Evolutionary conservation across 768 basidiomycete species (phyloP).

Genomic region (Leccinellum albellum): DNA sequence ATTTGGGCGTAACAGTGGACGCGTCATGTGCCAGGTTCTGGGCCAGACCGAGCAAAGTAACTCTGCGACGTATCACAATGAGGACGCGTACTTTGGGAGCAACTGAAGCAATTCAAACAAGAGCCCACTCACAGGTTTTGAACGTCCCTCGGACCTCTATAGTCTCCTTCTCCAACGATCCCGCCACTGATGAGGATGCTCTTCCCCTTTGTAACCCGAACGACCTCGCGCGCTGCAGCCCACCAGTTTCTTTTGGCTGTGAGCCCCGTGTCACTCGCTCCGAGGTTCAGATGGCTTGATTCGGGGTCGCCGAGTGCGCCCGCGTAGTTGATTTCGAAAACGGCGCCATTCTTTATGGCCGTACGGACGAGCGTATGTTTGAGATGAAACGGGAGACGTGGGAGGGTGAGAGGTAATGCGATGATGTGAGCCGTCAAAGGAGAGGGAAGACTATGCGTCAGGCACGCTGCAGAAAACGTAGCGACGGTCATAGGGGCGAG

Average conservation of each 20-base stretch:
- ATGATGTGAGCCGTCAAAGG: slow-evolving; percentile 79
- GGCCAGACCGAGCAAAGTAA: slow-evolving; percentile 61
- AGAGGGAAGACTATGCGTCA: slow-evolving; percentile 75
- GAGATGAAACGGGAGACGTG: slow-evolving; percentile 74
- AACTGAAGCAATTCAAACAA: background rate
- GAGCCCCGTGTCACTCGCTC: slow-evolving; percentile 49
- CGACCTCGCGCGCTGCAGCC: slow-evolving; percentile 72
- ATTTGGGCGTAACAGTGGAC: slow-evolving; percentile 57
- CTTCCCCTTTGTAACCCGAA: slow-evolving; percentile 78
- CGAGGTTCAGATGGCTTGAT: slow-evolving; percentile 39
- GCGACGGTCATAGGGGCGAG: slow-evolving; percentile 68
- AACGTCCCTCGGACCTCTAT: slow-evolving; percentile 70
- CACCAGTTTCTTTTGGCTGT: slow-evolving; percentile 78
- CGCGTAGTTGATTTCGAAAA: slow-evolving; percentile 78
- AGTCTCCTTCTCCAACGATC: slow-evolving; percentile 53
- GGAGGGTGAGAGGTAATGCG: slow-evolving; percentile 69
- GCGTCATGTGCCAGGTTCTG: slow-evolving; percentile 67
- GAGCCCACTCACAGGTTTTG: slow-evolving; percentile 62
- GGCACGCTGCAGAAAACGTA: slow-evolving; percentile 75
- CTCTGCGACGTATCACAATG: slow-evolving; percentile 36
- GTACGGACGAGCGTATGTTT: slow-evolving; percentile 82
- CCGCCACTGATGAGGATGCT: slow-evolving; percentile 72
- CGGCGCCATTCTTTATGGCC: slow-evolving; percentile 76
- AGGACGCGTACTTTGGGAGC: background rate
- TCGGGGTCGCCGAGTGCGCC: slow-evolving; percentile 67